Evolutionary conservation across 495 filamentous ascomycete genomes (phyloP).

Genomic region (Aspergillus taichungensis): DNA sequence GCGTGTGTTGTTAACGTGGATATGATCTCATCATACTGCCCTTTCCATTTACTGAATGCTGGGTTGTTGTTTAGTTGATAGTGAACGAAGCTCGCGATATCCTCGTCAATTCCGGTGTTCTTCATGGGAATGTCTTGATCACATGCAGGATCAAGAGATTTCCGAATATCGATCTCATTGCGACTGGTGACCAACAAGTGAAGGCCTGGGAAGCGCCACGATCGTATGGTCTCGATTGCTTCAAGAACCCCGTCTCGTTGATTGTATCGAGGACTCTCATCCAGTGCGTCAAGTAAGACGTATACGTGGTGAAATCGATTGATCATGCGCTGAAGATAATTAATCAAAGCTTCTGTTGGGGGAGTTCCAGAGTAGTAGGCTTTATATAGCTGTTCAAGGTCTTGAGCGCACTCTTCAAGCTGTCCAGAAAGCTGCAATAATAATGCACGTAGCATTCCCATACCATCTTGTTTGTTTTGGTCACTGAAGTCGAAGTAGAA

Average conservation of each 20-base stretch:
- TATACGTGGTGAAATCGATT: constrained; percentile 12
- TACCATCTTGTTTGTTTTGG: constrained; percentile 16
- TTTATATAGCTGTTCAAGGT: constrained; percentile 11
- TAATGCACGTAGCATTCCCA: constrained; percentile 26
- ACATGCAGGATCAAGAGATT: constrained; percentile 12
- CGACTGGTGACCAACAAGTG: constrained; percentile 34
- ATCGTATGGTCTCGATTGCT: constrained; percentile 15
- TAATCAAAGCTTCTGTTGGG: constrained; percentile 7
- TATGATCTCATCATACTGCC: constrained; percentile 19
- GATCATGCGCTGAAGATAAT: constrained; percentile 9
- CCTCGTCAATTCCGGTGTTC: constrained; percentile 18
- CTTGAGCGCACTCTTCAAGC: constrained; percentile 7
- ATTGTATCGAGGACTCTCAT: constrained; percentile 15
- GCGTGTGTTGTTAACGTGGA: constrained; percentile 13
- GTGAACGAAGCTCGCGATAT: constrained; percentile 23
- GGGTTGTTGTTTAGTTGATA: constrained; percentile 17
- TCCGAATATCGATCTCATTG: constrained; percentile 24
- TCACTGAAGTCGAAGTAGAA: constrained; percentile 37
- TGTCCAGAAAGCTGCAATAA: constrained; percentile 29
- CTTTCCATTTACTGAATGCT: constrained; percentile 20
- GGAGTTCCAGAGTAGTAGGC: constrained; percentile 4
- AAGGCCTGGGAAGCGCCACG: constrained; percentile 15
- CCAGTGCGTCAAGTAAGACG: constrained; percentile 22
- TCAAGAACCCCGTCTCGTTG: constrained; percentile 14
- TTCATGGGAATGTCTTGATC: constrained; percentile 13